phyloP scores from a whole-genome alignment of 108 stramenopile species.

The Cylindrotheca closterium region DNA sequence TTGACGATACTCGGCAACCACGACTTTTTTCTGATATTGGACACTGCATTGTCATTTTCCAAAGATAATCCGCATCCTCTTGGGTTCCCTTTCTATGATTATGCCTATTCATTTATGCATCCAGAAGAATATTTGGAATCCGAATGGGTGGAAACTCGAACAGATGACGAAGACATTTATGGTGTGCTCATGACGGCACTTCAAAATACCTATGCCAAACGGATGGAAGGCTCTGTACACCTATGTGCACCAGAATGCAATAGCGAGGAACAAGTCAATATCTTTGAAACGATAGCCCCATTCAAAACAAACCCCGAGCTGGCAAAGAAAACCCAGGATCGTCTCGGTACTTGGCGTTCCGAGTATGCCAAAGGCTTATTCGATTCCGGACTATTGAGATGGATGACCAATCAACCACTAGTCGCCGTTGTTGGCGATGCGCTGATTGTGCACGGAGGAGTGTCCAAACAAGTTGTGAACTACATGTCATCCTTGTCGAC shows the following conservation, averaged over 20 bases:
- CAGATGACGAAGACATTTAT: background rate
- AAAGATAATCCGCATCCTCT: background rate
- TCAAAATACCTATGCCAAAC: background rate
- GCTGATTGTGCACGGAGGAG: constrained; percentile 11
- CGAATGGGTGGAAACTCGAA: background rate
- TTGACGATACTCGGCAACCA: background rate
- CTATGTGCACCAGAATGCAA: background rate
- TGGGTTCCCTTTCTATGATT: background rate
- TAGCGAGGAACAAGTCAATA: background rate
- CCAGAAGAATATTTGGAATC: background rate
- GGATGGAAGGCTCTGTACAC: background rate
- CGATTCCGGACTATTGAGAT: constrained; percentile 8
- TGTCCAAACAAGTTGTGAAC: background rate
- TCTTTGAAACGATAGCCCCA: background rate
- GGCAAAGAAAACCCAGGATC: background rate
- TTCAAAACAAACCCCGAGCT: background rate
- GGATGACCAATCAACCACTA: constrained; percentile 17
- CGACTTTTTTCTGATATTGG: background rate
- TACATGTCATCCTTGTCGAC: background rate
- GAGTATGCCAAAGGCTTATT: constrained; percentile 11
- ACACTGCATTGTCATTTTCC: background rate
- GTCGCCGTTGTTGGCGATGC: constrained; percentile 18
- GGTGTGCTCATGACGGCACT: background rate
- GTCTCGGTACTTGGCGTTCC: background rate
- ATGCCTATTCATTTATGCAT: background rate